Evolutionary conservation across 345 rosid genomes (phyloP).

Genomic region (Citrus sp.): DNA sequence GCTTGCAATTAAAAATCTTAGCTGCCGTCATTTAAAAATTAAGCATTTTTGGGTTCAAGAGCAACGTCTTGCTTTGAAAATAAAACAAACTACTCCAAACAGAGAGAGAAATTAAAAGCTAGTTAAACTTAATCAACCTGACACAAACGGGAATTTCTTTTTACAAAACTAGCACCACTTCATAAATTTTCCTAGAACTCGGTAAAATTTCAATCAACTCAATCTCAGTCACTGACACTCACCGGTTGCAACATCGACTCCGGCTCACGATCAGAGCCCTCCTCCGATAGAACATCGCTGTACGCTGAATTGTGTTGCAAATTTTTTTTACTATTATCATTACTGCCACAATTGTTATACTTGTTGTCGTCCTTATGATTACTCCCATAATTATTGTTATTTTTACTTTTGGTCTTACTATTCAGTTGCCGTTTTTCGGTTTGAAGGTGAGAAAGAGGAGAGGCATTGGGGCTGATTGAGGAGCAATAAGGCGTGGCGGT

Average conservation of each 20-base stretch:
- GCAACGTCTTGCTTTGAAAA: neutral
- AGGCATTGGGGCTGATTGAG: constrained; percentile 20
- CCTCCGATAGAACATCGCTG: constrained; percentile 29
- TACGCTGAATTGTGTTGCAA: constrained; percentile 21
- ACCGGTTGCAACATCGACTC: constrained; percentile 26
- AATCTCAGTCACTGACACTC: constrained; percentile 13
- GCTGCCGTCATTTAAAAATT: too few species aligned
- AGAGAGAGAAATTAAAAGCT: neutral
- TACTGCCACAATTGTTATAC: neutral
- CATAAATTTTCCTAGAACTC: neutral
- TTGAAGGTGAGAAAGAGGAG: constrained; percentile 19
- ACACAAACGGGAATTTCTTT: neutral
- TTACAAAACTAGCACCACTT: neutral
- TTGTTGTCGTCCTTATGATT: neutral
- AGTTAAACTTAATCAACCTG: neutral
- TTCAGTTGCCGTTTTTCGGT: constrained; percentile 6
- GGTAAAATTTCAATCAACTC: neutral
- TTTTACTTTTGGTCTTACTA: neutral
- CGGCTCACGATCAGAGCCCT: constrained; percentile 38
- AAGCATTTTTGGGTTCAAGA: neutral
- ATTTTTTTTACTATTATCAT: constrained; percentile 4
- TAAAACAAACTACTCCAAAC: neutral
- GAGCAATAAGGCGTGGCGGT: constrained; percentile 29
- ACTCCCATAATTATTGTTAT: neutral
- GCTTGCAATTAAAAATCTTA: too few species aligned